Conservation (phyloP, 345 rosid genomes). For the Excoecaria agallocha region DNA sequence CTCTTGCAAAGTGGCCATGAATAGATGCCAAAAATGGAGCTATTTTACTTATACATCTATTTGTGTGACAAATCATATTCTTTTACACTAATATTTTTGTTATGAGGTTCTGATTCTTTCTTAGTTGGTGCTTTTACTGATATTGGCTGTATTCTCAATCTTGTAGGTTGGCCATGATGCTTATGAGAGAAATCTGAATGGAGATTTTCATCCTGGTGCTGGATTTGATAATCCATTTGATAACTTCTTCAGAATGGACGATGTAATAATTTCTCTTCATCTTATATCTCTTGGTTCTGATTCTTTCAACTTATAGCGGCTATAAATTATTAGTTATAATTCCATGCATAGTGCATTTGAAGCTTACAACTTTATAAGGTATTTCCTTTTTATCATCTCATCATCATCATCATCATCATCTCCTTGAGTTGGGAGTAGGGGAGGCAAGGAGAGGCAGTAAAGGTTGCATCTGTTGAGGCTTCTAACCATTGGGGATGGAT, state of each 20-base stretch:
- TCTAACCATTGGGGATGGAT: neutral
- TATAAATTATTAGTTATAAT: neutral
- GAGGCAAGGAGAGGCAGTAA: too few species aligned
- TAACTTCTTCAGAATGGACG: conserved; percentile 48
- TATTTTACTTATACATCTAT: neutral
- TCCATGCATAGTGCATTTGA: neutral
- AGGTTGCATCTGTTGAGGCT: neutral
- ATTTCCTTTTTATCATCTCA: neutral
- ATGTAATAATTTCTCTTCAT: conserved; percentile 43
- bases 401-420: too few species aligned
- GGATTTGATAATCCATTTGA: conserved; percentile 78
- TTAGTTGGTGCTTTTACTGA: neutral
- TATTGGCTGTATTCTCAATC: conserved; percentile 14
- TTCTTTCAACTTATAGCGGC: neutral
- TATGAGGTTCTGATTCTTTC: neutral
- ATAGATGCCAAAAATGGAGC: neutral
- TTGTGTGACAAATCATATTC: neutral
- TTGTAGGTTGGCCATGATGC: conserved; percentile 95
- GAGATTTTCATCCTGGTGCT: conserved; percentile 50
- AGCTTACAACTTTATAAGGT: neutral
- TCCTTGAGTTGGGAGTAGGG: neutral
- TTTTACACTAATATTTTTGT: neutral
- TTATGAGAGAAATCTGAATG: conserved; percentile 58
- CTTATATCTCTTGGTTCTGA: conserved; percentile 4
- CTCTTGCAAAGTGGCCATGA: neutral